Evolutionary conservation across 2,329 filamentous ascomycete genomes (phyloP).

Genomic region (Trichoderma sp.): DNA sequence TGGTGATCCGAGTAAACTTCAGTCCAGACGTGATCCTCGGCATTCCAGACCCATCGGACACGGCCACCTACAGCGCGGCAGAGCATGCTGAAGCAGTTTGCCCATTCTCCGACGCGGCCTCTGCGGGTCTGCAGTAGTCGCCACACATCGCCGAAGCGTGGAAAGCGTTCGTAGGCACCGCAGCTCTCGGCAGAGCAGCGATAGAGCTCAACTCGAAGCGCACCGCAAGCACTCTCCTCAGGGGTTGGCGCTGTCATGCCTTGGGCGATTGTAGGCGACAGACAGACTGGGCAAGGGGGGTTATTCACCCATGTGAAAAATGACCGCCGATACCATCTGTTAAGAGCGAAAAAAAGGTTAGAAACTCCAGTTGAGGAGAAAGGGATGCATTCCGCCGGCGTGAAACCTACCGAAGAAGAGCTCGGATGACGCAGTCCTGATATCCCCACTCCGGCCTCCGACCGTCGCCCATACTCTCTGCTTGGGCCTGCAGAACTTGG

Average conservation of each 20-base stretch:
- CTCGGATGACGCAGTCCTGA: slow-evolving; percentile 91
- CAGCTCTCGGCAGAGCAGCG: slow-evolving; percentile 76
- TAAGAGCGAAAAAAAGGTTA: slow-evolving; percentile 21
- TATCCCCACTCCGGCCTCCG: slow-evolving; percentile 90
- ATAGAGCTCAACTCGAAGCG: slow-evolving; percentile 84
- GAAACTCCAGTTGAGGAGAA: not conserved
- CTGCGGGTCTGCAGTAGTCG: slow-evolving; percentile 80
- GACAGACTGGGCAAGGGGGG: slow-evolving; percentile 77
- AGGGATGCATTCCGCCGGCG: slow-evolving; percentile 19
- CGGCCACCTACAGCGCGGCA: slow-evolving; percentile 87
- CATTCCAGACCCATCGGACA: slow-evolving; percentile 97
- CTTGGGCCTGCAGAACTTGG: slow-evolving; percentile 82
- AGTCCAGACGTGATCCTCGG: slow-evolving; percentile 96
- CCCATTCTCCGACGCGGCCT: slow-evolving; percentile 92
- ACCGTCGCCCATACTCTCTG: slow-evolving; percentile 78
- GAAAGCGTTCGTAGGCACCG: slow-evolving; percentile 80
- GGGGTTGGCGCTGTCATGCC: slow-evolving; percentile 82
- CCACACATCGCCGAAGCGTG: slow-evolving; percentile 94
- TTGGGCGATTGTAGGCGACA: slow-evolving; percentile 75
- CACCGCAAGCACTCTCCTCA: slow-evolving; percentile 86
- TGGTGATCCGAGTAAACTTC: slow-evolving; percentile 95
- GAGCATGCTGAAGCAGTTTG: slow-evolving; percentile 98
- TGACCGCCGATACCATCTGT: slow-evolving; percentile 81
- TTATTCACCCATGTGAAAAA: slow-evolving; percentile 99
- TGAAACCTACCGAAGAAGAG: slow-evolving; percentile 68